Evolutionary conservation across 1,139 yeast species (phyloP), one percentile per base, ranked within the genome.

Genomic region (Petasospora fabianii): DNA sequence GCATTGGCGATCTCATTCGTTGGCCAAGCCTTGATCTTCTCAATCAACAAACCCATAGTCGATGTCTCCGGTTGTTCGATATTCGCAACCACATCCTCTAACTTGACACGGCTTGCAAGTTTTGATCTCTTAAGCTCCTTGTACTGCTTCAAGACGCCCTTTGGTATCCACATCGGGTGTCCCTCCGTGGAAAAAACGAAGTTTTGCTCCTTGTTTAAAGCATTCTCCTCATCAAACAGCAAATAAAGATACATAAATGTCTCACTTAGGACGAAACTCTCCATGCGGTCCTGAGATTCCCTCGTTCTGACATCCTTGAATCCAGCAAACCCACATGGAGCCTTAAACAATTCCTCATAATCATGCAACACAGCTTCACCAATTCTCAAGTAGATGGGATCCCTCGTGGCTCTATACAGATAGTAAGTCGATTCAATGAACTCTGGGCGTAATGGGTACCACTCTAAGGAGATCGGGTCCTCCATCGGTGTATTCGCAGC

Each of bases 401-500:
- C 97, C 44, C 68, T 72, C 0, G 97, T 90, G 1, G 96, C 96
- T 35, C 84, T 68, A 55, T 84, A 88, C 15, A 90, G 64, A 54
- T 82, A 82, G 59, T 87, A 90, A 0, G 95, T 86, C 0, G 95
- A 84, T 57, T 90, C 97, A 28, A 86, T 71, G 52, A 88, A 86
- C 54, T 90, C 97, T 0, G 97, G 97, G 41, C 97, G 64, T 38
- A 90, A 66, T 1, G 96, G 96, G 55, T 87, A 90, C 96, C 96
- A 88, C 56, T 85, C 96, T 30, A 90, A 64, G 0, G 74, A 68
- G 2, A 80, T 61, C 1, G 75, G 54, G 18, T 51, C 53, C 6
- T 32, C 41, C n/a, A 42, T 38, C 15, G 39, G 42, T 1, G 41
- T 37, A 24, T 32, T 31, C 14, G 27, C 6, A 9, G 42, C 30